Conservation (phyloP, 2,329 filamentous ascomycete genomes). For the Pezicula rhizophila region DNA sequence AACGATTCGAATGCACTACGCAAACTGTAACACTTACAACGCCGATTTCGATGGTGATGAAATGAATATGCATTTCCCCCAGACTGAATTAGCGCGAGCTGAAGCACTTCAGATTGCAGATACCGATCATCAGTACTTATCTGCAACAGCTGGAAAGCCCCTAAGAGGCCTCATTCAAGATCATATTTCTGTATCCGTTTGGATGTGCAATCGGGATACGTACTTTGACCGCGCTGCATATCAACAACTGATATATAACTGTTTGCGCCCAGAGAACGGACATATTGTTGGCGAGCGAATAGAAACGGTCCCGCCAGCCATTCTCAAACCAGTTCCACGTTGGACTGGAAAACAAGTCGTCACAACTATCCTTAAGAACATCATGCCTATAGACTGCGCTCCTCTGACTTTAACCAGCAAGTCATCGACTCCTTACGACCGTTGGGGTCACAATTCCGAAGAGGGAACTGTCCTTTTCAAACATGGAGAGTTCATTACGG, state of each 20-base stretch:
- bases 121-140: slow-evolving; percentile 95
- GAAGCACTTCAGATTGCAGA: slow-evolving; percentile 92
- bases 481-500: slow-evolving; percentile 80
- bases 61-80: slow-evolving; percentile 99
- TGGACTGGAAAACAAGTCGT: slow-evolving; percentile 98
- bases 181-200: slow-evolving; percentile 91
- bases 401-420: slow-evolving; percentile 75
- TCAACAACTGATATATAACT: slow-evolving; percentile 88
- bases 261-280: slow-evolving; percentile 81
- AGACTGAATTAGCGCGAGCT: slow-evolving; percentile 88
- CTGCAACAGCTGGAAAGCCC: slow-evolving; percentile 87
- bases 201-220: slow-evolving; percentile 83
- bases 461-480: slow-evolving; percentile 78
- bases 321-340: slow-evolving; percentile 71
- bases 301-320: slow-evolving; percentile 70
- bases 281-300: slow-evolving; percentile 81
- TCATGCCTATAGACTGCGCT: slow-evolving; percentile 69
- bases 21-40: slow-evolving; percentile 99
- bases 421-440: slow-evolving; percentile 68
- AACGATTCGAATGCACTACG: slow-evolving; percentile 98
- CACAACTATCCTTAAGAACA: slow-evolving; percentile 87
- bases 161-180: slow-evolving; percentile 96
- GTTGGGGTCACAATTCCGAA: slow-evolving; percentile 73
- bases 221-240: slow-evolving; percentile 87
- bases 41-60: slow-evolving; percentile 99